Conservation (phyloP, 345 rosid species). For the Acer campestre region DNA sequence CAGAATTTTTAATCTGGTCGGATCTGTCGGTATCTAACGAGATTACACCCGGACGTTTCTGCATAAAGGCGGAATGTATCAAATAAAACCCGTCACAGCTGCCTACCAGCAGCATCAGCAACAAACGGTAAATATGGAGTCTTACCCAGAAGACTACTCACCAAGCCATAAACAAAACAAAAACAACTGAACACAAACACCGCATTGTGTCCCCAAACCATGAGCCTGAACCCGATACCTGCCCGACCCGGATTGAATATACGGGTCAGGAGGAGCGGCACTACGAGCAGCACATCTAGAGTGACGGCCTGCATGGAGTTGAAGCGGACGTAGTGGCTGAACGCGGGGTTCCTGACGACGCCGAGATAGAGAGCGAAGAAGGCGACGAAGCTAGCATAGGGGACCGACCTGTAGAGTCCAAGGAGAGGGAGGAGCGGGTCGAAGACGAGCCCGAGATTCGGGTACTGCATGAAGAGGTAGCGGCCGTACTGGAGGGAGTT, state of each 20-base stretch:
- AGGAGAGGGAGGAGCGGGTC: constrained; percentile 78
- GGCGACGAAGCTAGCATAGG: constrained; percentile 83
- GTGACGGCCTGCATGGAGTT: constrained; percentile 94
- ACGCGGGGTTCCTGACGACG: constrained; percentile 72
- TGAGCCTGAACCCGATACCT: constrained; percentile 57
- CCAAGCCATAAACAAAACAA: constrained; percentile 68
- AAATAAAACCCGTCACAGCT: constrained; percentile 29
- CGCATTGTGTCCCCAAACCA: constrained; percentile 76
- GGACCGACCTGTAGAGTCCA: constrained; percentile 73
- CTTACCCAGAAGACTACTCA: constrained; percentile 58
- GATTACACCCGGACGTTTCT: too few species aligned
- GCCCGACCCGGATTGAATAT: constrained; percentile 68
- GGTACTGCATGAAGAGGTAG: constrained; percentile 70
- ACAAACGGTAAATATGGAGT: constrained; percentile 87
- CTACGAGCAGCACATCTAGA: constrained; percentile 77
- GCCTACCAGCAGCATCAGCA: constrained; percentile 84
- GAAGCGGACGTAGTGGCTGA: constrained; percentile 72
- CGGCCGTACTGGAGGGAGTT: constrained; percentile 86
- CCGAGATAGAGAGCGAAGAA: constrained; percentile 88
- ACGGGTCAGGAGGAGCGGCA: constrained; percentile 63
- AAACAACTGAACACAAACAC: constrained; percentile 70
- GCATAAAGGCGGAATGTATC: too few species aligned
- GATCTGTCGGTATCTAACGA: too few species aligned
- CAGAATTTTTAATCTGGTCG: too few species aligned
- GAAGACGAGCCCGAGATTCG: constrained; percentile 47